Percentiles rank a stretch among this genome's conserved stretches.
Evolutionary conservation across 176 grass and related monocot genomes (phyloP).

Genomic region (Areca catechu): DNA sequence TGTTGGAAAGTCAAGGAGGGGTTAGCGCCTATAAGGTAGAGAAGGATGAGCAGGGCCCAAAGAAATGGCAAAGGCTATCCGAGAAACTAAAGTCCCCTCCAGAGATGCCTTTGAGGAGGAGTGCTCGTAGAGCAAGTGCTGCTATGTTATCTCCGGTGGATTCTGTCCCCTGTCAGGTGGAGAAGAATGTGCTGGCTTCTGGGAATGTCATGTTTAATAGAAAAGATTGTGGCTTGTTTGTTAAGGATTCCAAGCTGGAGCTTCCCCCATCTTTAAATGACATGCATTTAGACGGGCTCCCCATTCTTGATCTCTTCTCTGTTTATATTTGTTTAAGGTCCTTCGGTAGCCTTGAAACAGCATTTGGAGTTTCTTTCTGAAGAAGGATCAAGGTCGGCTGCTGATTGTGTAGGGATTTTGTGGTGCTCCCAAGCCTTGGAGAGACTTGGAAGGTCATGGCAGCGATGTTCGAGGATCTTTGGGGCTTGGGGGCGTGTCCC

Average conservation of each 20-base stretch:
- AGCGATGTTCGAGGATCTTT: too few species aligned
- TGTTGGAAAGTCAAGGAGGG: not conserved
- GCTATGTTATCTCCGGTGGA: not conserved
- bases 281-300: constrained; percentile 54
- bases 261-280: constrained; percentile 58
- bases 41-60: not conserved
- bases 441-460: too few species aligned
- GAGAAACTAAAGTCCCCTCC: not conserved
- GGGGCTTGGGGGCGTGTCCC: too few species aligned
- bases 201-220: constrained; percentile 22
- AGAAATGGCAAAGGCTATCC: constrained; percentile 7
- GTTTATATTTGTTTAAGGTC: constrained; percentile 82
- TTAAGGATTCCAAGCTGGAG: constrained; percentile 36
- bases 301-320: constrained; percentile 69
- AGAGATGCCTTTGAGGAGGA: constrained; percentile 36
- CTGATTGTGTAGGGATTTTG: too few species aligned
- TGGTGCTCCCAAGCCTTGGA: too few species aligned
- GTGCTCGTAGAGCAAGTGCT: constrained; percentile 60
- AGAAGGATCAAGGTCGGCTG: constrained; percentile 63
- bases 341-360: constrained; percentile 61
- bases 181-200: constrained; percentile 11
- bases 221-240: constrained; percentile 16
- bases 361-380: constrained; percentile 57
- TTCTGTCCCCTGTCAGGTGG: constrained; percentile 13
- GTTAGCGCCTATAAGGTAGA: not conserved